Base-by-base conservation (phyloP, 805 yeast species). In the Kluyveromyces wickerhamii region DNA sequence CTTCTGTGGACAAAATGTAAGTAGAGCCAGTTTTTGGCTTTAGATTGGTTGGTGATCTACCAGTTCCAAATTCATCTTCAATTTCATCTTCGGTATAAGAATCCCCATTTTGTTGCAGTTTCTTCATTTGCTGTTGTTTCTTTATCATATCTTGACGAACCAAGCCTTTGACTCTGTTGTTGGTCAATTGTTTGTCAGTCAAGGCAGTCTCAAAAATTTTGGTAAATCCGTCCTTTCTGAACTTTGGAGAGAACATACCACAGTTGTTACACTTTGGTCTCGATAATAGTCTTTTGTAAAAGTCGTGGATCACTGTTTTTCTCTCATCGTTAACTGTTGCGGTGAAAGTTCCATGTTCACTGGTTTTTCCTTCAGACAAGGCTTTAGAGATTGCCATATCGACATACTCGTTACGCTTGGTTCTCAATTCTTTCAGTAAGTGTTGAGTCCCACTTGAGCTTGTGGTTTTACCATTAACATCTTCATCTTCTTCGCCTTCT, bases 231-330 rank as follows among this genome's bases (percentile, higher is more conserved):
- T 92, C 99, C 52, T 88, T 89, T 64, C 98, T 77, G 67, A 80
- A 89, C 22, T 80, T 69, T 36, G 99, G 97, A 29, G 96, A 86
- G 59, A 69, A 84, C 95, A 88, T 84, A 28, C 87, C 85, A 72
- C 99, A 92, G 62, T 88, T 87, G 51, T 85, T 95, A 72, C 99
- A 92, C 60, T 79, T 83, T 37, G 87, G 79, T 60, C 96, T 76
- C 31, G 81, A 60, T 43, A 84, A 63, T 32, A 88, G 60, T 48
- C 73, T 73, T 49, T 73, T 74, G 66, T 87, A 84, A 50, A 88
- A 80, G 22, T 79, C 86, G 38, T 77, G 79, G 44, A 86, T 68
- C 37, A 76, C 60, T 8, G 55, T 57, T 57, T 89, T 87, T 63
- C 99, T 77, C 61, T 85, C 95, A 50, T 87, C 95, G 19, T 74